Percentiles rank a stretch among this genome's conserved stretches.
Conservation (phyloP, 2,329 filamentous ascomycete genomes). For the Alternaria alternata region DNA sequence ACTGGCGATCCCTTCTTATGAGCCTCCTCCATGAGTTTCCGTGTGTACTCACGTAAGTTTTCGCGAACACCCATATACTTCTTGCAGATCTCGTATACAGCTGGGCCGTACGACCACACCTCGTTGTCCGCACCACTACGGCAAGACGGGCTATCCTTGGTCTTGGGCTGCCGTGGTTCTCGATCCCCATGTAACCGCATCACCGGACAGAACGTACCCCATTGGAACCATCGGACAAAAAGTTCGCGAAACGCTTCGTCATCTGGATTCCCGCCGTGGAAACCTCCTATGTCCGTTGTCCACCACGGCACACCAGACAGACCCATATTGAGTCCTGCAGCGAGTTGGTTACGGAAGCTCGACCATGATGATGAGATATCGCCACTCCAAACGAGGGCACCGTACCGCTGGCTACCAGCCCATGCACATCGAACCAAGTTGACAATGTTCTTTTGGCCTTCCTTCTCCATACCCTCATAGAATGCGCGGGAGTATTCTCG, state of each 20-base stretch:
- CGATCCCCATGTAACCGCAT: slow-evolving; percentile 73
- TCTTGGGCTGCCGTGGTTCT: slow-evolving; percentile 63
- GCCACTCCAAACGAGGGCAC: slow-evolving; percentile 71
- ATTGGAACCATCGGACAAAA: slow-evolving; percentile 74
- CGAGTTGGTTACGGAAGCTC: slow-evolving; percentile 66
- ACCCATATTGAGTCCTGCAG: slow-evolving; percentile 72
- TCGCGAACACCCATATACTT: slow-evolving; percentile 68
- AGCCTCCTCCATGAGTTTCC: slow-evolving; percentile 66
- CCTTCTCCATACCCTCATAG: slow-evolving; percentile 64
- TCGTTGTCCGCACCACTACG: slow-evolving; percentile 65
- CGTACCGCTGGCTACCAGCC: slow-evolving; percentile 69
- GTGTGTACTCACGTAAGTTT: slow-evolving; percentile 65
- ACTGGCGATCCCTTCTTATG: slow-evolving; percentile 68
- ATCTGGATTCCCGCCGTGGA: slow-evolving; percentile 69
- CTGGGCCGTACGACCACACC: slow-evolving; percentile 71
- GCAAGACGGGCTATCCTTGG: slow-evolving; percentile 49
- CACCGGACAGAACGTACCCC: slow-evolving; percentile 72
- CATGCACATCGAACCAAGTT: slow-evolving; percentile 67
- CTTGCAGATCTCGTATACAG: slow-evolving; percentile 67
- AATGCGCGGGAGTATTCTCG: slow-evolving; percentile 66
- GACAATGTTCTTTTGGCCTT: slow-evolving; percentile 65
- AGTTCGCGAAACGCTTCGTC: slow-evolving; percentile 67
- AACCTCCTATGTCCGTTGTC: slow-evolving; percentile 76
- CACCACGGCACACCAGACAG: slow-evolving; percentile 71
- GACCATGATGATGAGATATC: slow-evolving; percentile 72